Evolutionary conservation across 257 asterid genomes (phyloP).

Genomic region (Gentiana straminea): DNA sequence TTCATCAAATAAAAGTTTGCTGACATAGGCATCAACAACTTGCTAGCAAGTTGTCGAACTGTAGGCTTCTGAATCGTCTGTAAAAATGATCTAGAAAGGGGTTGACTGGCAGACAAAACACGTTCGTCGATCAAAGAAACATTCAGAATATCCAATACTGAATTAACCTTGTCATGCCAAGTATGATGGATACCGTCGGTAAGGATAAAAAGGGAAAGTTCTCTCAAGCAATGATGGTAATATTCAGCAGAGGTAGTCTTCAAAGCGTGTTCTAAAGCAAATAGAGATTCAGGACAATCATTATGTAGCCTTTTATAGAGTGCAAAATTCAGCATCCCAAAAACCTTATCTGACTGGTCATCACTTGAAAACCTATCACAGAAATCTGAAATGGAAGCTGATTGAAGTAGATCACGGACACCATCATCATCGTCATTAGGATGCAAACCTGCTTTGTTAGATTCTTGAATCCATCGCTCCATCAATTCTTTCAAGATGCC

Average conservation of each 20-base stretch:
- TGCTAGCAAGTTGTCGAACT: conserved; percentile 22
- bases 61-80: conserved; percentile 28
- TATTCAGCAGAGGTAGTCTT: conserved; percentile 24
- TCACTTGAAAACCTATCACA: conserved; percentile 16
- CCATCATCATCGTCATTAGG: conserved; percentile 5
- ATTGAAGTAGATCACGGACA: neutral
- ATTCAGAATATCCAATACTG: conserved; percentile 13
- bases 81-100: conserved; percentile 26
- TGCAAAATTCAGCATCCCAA: conserved; percentile 35
- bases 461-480: conserved; percentile 24
- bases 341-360: conserved; percentile 20
- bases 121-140: conserved; percentile 25
- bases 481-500: conserved; percentile 28
- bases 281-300: conserved; percentile 19
- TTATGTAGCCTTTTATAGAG: conserved; percentile 25
- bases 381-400: conserved; percentile 18
- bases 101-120: conserved; percentile 16
- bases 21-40: conserved; percentile 24
- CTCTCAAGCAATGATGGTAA: conserved; percentile 32
- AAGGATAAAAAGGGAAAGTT: conserved; percentile 20
- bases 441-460: conserved; percentile 7
- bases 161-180: conserved; percentile 1
- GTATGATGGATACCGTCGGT: conserved; percentile 10
- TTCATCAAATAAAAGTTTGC: conserved; percentile 22
- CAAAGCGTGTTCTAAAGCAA: conserved; percentile 27